A percentile compares a stretch with the other conserved stretches of the same genome.
Evolutionary conservation across 164 flowering plant genomes (phyloP).

Genomic region (Stephania japonica): DNA sequence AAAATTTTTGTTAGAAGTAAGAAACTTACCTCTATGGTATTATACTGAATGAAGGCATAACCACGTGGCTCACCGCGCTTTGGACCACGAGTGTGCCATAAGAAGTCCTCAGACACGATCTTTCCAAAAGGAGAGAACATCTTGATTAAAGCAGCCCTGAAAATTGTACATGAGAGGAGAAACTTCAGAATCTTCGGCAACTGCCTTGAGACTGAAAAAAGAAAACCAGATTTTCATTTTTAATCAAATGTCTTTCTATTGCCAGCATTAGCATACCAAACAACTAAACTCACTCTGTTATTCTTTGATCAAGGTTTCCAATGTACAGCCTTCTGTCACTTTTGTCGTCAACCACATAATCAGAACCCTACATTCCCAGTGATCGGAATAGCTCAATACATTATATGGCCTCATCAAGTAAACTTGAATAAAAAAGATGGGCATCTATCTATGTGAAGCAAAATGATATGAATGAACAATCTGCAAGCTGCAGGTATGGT

Average conservation of each 20-base stretch:
- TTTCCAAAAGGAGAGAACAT: slow-evolving; percentile 90
- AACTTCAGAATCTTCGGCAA: neutral
- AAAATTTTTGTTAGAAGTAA: neutral
- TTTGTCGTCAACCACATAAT: slow-evolving; percentile 37
- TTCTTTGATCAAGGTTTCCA: slow-evolving; percentile 77
- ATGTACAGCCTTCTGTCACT: slow-evolving; percentile 62
- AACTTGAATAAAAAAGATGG: neutral
- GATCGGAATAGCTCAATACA: neutral
- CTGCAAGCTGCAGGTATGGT: too few relatives aligned
- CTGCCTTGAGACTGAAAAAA: neutral
- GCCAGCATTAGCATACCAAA: neutral
- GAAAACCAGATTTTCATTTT: neutral
- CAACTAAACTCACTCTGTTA: slow-evolving; percentile 57
- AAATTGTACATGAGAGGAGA: neutral
- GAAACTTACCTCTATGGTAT: slow-evolving; percentile 68
- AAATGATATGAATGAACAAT: neutral
- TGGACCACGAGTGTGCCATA: slow-evolving; percentile 90
- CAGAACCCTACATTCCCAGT: slow-evolving; percentile 40
- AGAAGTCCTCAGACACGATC: slow-evolving; percentile 69
- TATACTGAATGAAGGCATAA: slow-evolving; percentile 75
- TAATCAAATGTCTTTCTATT: neutral
- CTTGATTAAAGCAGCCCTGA: slow-evolving; percentile 66
- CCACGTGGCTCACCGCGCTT: slow-evolving; percentile 91
- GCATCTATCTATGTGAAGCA: neutral
- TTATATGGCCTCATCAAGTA: neutral